Percentiles rank a stretch among this genome's conserved stretches.
phyloP scores from a whole-genome alignment of 345 rosid species.

The Microthlaspi erraticum region DNA sequence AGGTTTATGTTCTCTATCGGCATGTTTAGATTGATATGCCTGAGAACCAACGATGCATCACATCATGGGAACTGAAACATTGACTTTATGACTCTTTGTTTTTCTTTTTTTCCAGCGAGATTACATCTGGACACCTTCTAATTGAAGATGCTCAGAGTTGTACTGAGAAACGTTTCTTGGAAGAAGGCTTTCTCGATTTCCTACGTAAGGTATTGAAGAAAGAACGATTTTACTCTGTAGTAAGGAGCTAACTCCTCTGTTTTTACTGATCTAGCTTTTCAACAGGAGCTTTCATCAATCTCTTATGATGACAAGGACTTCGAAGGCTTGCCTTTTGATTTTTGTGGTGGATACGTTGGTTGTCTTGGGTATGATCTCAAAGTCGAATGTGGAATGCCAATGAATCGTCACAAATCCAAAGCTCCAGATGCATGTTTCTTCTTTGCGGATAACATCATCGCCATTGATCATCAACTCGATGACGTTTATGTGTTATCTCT shows the following conservation, averaged over 20 bases:
- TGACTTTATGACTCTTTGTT: conserved; percentile 14
- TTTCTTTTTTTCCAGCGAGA: conserved; percentile 44
- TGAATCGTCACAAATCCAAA: conserved; percentile 73
- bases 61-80: conserved; percentile 9
- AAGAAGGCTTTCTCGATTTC: conserved; percentile 76
- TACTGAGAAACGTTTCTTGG: conserved; percentile 52
- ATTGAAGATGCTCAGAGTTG: conserved; percentile 67
- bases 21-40: too few relatives aligned
- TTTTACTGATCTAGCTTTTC: conserved; percentile 4
- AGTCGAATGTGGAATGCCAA: conserved; percentile 79
- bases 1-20: conserved; percentile 42
- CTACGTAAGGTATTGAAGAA: conserved; percentile 73
- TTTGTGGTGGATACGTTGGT: conserved; percentile 92
- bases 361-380: conserved; percentile 94
- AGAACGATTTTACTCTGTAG: conserved; percentile 10
- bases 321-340: conserved; percentile 86
- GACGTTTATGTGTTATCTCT: conserved; percentile 78
- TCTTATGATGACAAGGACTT: conserved; percentile 69
- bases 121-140: conserved; percentile 56
- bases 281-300: conserved; percentile 77
- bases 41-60: too few relatives aligned
- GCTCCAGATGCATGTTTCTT: conserved; percentile 96
- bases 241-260: not conserved
- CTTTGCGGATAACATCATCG: conserved; percentile 79
- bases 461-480: conserved; percentile 69